phyloP scores from a whole-genome alignment of 129 eudicot genomes.

The Tagetes patula region DNA sequence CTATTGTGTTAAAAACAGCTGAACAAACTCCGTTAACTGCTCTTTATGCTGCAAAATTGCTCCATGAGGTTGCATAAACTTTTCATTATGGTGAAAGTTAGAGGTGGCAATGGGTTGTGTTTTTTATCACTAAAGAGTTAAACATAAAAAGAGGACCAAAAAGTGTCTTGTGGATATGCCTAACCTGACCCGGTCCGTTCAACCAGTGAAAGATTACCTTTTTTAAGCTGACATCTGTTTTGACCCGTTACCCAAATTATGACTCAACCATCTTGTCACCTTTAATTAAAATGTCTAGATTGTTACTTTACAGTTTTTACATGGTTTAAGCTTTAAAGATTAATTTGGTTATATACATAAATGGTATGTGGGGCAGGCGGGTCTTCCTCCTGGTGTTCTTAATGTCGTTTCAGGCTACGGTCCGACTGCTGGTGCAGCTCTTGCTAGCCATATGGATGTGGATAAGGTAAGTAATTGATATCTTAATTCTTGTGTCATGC shows the following conservation, averaged over 20 bases:
- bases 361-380: conserved; percentile 46
- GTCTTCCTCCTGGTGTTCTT: conserved; percentile 67
- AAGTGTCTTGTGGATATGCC: background rate
- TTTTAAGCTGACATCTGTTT: background rate
- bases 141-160: background rate
- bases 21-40: conserved; percentile 68
- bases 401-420: conserved; percentile 58
- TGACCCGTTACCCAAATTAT: background rate
- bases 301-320: conserved; percentile 2
- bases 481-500: background rate
- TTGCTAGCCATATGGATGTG: conserved; percentile 64
- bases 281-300: background rate
- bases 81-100: conserved; percentile 14
- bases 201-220: background rate
- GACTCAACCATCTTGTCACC: background rate
- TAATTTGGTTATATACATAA: background rate
- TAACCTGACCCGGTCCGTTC: background rate
- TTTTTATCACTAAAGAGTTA: background rate
- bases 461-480: conserved; percentile 44
- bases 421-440: conserved; percentile 72
- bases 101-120: background rate
- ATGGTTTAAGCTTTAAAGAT: background rate
- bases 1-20: conserved; percentile 52
- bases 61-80: conserved; percentile 44
- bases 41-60: conserved; percentile 46